Evolutionary conservation across 2,329 filamentous ascomycete species (phyloP).

Genomic region (Cercospora brassicicola): DNA sequence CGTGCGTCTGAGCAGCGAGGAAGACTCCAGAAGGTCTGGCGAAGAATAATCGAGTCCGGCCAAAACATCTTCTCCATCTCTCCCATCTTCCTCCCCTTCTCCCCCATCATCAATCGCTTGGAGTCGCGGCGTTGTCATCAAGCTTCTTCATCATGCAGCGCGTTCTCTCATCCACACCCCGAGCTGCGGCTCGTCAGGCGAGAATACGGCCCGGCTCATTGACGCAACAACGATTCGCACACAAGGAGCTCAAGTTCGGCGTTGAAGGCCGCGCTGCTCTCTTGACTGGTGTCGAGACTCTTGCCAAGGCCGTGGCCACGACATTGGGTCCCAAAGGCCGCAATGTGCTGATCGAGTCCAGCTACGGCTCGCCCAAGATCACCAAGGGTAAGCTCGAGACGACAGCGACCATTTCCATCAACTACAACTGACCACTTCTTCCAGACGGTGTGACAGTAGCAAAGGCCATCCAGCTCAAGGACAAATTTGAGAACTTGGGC

Average conservation of each 20-base stretch:
- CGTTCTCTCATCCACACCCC: constrained; percentile 77
- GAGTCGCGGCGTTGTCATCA: constrained; percentile 19
- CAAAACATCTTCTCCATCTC: not conserved
- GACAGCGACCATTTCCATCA: not conserved
- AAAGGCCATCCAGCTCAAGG: constrained; percentile 86
- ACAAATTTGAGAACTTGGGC: constrained; percentile 99
- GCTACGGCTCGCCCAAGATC: constrained; percentile 98
- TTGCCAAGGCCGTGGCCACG: constrained; percentile 92
- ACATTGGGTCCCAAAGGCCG: constrained; percentile 97
- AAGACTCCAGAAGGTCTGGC: constrained; percentile 3
- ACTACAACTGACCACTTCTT: constrained; percentile 18
- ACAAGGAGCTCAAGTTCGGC: constrained; percentile 99
- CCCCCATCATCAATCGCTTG: constrained; percentile 8
- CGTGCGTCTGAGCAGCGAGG: not conserved
- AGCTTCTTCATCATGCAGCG: constrained; percentile 71
- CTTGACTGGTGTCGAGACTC: constrained; percentile 90
- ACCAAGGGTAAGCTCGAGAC: constrained; percentile 75
- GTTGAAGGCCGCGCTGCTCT: constrained; percentile 89
- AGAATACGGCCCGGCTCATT: constrained; percentile 55
- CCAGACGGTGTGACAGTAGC: constrained; percentile 56
- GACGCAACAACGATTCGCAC: constrained; percentile 92
- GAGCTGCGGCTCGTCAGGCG: constrained; percentile 74
- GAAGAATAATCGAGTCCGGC: constrained; percentile 4
- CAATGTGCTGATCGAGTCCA: constrained; percentile 97
- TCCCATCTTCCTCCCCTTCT: not conserved